A percentile compares a stretch with the other conserved stretches of the same genome.
These are phyloP conservation scores for Crepidotus sp. DNA, from an alignment of 1,284 basidiomycete species.

Conservation along the genomic window DNA sequence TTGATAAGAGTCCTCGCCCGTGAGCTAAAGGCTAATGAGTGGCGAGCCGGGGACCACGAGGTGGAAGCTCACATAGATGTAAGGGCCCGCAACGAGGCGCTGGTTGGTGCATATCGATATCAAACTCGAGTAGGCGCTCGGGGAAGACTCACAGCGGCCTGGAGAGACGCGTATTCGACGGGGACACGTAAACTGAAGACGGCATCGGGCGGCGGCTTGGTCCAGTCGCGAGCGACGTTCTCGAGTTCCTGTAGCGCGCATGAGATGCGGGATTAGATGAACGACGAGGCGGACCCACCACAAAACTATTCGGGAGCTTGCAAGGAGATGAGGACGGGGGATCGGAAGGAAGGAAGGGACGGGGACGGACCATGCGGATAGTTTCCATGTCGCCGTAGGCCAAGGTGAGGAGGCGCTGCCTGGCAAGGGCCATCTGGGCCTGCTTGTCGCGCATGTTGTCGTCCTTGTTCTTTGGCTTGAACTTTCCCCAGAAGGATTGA, in stretches of 20 bases:
- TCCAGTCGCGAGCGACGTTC: constrained; percentile 70
- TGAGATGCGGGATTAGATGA: constrained; percentile 4
- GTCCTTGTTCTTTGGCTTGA: constrained; percentile 59
- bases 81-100: constrained; percentile 68
- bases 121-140: background rate
- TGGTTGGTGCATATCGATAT: constrained; percentile 22
- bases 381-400: constrained; percentile 80
- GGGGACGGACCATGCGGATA: constrained; percentile 50
- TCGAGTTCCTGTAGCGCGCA: constrained; percentile 55
- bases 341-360: constrained; percentile 11
- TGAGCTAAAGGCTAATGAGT: constrained; percentile 39
- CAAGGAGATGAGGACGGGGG: constrained; percentile 11
- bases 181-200: constrained; percentile 65
- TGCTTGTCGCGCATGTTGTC: constrained; percentile 45
- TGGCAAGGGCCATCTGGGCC: constrained; percentile 51
- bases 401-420: constrained; percentile 68
- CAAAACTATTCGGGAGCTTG: constrained; percentile 56
- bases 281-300: constrained; percentile 32
- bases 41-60: background rate
- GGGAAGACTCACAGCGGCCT: constrained; percentile 54
- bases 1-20: constrained; percentile 74
- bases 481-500: constrained; percentile 59
- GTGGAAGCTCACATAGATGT: constrained; percentile 56
- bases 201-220: constrained; percentile 70
- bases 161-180: constrained; percentile 72